Percentiles rank a stretch among this genome's conserved stretches.
phyloP scores from a whole-genome alignment of 23 red algal species.

The Gracilaria vermiculophylla region DNA sequence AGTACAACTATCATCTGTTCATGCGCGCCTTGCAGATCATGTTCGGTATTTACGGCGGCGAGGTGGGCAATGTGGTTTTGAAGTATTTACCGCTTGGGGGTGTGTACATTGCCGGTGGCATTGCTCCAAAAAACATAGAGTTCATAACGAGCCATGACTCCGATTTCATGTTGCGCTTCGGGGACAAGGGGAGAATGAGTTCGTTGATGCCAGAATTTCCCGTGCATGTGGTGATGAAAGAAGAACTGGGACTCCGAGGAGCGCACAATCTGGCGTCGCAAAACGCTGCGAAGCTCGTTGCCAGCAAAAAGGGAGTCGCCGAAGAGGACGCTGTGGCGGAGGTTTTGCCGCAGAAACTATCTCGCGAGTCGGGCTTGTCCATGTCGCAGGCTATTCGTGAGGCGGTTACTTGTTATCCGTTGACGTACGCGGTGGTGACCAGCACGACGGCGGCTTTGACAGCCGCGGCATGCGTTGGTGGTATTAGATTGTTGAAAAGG shows the following conservation, averaged over 20 bases:
- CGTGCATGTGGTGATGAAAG: slow-evolving; percentile 80
- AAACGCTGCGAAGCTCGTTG: slow-evolving; percentile 33
- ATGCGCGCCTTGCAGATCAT: slow-evolving; percentile 83
- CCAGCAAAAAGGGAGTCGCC: background rate
- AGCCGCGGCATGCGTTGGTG: slow-evolving; percentile 35
- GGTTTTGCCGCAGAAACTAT: background rate
- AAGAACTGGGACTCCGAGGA: slow-evolving; percentile 95
- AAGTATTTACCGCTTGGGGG: slow-evolving; percentile 93
- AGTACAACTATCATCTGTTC: slow-evolving; percentile 84
- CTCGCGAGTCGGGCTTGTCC: slow-evolving; percentile 11
- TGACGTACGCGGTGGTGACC: slow-evolving; percentile 52
- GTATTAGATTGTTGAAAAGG: slow-evolving; percentile 6
- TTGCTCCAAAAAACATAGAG: slow-evolving; percentile 97
- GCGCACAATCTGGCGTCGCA: slow-evolving; percentile 86
- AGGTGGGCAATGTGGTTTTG: slow-evolving; percentile 84
- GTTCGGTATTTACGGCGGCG: slow-evolving; percentile 82
- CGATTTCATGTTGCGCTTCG: slow-evolving; percentile 74
- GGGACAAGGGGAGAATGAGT: slow-evolving; percentile 84
- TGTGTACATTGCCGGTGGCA: slow-evolving; percentile 92
- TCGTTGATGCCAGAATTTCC: slow-evolving; percentile 72
- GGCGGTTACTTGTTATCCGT: slow-evolving; percentile 46
- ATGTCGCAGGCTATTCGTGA: slow-evolving; percentile 39
- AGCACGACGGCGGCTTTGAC: slow-evolving; percentile 50
- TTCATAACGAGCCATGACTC: slow-evolving; percentile 51
- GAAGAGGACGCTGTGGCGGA: background rate